These are phyloP conservation scores for Saitoella complicata DNA, from an alignment of 805 yeast genomes.

Conservation along the genomic window DNA sequence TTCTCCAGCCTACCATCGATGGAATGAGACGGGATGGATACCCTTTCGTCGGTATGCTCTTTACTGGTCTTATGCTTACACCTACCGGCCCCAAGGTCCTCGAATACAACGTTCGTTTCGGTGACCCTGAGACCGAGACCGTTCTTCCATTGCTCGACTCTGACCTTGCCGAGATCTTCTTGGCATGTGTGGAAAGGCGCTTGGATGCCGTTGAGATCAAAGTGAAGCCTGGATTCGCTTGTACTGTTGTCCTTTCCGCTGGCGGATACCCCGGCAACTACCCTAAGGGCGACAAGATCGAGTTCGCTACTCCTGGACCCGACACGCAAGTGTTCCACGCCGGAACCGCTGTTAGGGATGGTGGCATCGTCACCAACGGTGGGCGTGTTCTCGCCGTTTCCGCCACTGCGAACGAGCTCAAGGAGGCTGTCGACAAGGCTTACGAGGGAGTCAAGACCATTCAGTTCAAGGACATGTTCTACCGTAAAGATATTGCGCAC, in stretches of 20 bases:
- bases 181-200: slow-evolving; percentile 89
- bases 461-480: slow-evolving; percentile 56
- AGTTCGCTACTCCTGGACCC: slow-evolving; percentile 27
- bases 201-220: slow-evolving; percentile 60
- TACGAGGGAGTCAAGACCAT: slow-evolving; percentile 72
- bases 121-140: slow-evolving; percentile 98
- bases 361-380: slow-evolving; percentile 66
- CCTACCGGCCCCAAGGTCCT: slow-evolving; percentile 83
- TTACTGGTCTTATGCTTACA: slow-evolving; percentile 88
- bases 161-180: slow-evolving; percentile 83
- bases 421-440: slow-evolving; percentile 71
- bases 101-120: slow-evolving; percentile 95
- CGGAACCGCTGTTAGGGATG: slow-evolving; percentile 55
- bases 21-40: slow-evolving; percentile 92
- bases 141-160: slow-evolving; percentile 78
- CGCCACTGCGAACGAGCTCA: slow-evolving; percentile 59
- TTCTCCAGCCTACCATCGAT: slow-evolving; percentile 79
- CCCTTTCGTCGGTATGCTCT: slow-evolving; percentile 90
- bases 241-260: slow-evolving; percentile 93
- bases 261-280: slow-evolving; percentile 92
- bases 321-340: slow-evolving; percentile 83
- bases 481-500: slow-evolving; percentile 88
- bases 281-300: slow-evolving; percentile 68
- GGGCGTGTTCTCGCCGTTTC: slow-evolving; percentile 96
- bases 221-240: slow-evolving; percentile 43